A percentile compares a stretch with the other conserved stretches of the same genome.
These are phyloP conservation scores for Psidium guajava DNA, from an alignment of 345 rosid species.

Conservation along the genomic window DNA sequence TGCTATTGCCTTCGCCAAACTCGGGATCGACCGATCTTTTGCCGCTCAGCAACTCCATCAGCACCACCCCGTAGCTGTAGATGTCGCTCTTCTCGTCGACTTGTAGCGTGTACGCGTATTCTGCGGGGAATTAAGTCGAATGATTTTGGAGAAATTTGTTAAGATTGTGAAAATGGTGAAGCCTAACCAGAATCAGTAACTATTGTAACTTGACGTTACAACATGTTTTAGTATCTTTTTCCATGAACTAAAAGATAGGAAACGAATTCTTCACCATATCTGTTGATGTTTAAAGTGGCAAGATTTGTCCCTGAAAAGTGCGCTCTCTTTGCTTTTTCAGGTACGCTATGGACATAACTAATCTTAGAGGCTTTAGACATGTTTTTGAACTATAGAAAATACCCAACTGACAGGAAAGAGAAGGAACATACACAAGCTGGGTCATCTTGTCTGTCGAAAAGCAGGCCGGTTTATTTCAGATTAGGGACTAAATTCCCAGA, in stretches of 20 bases:
- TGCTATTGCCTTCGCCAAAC: conserved; percentile 87
- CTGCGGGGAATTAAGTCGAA: conserved; percentile 17
- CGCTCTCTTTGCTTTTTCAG: not conserved
- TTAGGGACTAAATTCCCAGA: not conserved
- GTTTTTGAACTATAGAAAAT: not conserved
- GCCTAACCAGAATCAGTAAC: not conserved
- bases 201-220: not conserved
- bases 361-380: not conserved
- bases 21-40: conserved; percentile 71
- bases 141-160: not conserved
- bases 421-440: not conserved
- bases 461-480: not conserved
- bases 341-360: not conserved
- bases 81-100: conserved; percentile 97
- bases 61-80: conserved; percentile 83
- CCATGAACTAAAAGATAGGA: not conserved
- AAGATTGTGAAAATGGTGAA: not conserved
- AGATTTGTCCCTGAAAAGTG: not conserved
- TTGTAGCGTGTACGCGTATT: conserved; percentile 87
- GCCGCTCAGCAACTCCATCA: conserved; percentile 71
- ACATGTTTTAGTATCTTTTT: not conserved
- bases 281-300: not conserved
- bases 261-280: not conserved
- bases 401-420: not conserved
- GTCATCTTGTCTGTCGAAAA: not conserved